Conservation (phyloP, 768 basidiomycete genomes). For the Naganishia vaughanmartiniae region DNA sequence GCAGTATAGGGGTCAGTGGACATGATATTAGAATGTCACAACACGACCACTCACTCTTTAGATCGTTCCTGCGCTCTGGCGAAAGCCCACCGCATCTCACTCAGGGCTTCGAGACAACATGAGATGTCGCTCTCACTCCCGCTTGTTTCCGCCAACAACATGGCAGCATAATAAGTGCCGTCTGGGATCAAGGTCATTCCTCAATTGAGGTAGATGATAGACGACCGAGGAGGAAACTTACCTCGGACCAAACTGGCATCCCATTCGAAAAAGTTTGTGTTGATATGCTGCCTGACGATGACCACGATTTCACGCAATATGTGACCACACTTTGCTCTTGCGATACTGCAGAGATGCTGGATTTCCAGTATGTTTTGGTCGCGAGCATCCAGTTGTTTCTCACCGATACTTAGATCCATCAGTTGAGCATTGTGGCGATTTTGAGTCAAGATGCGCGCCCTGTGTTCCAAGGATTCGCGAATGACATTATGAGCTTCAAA, state of each 20-base stretch:
- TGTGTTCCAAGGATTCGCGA: slow-evolving; percentile 74
- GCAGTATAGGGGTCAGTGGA: neutral
- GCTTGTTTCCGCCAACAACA: slow-evolving; percentile 64
- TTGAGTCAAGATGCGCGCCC: slow-evolving; percentile 45
- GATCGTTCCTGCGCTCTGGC: slow-evolving; percentile 66
- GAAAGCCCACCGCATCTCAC: slow-evolving; percentile 72
- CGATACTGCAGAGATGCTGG: slow-evolving; percentile 55
- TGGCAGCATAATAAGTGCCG: slow-evolving; percentile 83
- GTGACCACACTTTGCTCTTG: slow-evolving; percentile 56
- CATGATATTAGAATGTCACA: neutral
- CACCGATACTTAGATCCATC: slow-evolving; percentile 30
- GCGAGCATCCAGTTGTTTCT: slow-evolving; percentile 35
- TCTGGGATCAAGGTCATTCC: slow-evolving; percentile 52
- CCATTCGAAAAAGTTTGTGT: slow-evolving; percentile 65
- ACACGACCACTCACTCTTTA: slow-evolving; percentile 38
- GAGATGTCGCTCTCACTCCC: slow-evolving; percentile 60
- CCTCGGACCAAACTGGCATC: slow-evolving; percentile 67
- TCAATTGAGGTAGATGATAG: neutral
- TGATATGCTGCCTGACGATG: slow-evolving; percentile 56
- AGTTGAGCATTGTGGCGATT: slow-evolving; percentile 35
- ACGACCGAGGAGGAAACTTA: slow-evolving; percentile 26
- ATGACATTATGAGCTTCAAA: slow-evolving; percentile 87
- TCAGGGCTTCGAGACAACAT: slow-evolving; percentile 69
- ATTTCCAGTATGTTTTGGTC: slow-evolving; percentile 40
- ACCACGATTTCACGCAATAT: slow-evolving; percentile 57